phyloP scores from a whole-genome alignment of 2,329 filamentous ascomycete genomes.

The Curvularia sp. region DNA sequence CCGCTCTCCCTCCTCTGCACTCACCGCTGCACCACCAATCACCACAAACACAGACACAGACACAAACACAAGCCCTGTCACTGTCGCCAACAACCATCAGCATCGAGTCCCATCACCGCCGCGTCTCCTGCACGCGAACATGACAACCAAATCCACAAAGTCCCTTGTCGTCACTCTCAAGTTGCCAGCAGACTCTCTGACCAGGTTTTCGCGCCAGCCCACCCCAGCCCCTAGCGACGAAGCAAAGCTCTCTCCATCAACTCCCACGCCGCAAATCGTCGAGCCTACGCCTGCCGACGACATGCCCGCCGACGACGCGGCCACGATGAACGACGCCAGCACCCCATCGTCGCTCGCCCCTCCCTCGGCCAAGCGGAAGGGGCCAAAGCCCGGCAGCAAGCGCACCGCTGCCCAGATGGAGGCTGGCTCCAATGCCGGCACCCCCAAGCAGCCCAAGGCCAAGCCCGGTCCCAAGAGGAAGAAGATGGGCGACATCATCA shows the following conservation, averaged over 20 bases:
- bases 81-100: background rate
- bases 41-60: conserved; percentile 17
- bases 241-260: conserved; percentile 51
- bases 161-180: conserved; percentile 44
- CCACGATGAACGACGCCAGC: conserved; percentile 38
- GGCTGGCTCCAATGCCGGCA: conserved; percentile 40
- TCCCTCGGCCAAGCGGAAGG: conserved; percentile 73
- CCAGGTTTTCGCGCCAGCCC: conserved; percentile 40
- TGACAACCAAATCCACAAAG: conserved; percentile 46
- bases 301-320: conserved; percentile 54
- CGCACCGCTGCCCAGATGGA: conserved; percentile 65
- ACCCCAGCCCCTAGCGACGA: conserved; percentile 34
- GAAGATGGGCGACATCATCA: conserved; percentile 71
- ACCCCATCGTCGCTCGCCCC: conserved; percentile 54
- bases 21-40: conserved; percentile 14
- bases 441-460: conserved; percentile 71
- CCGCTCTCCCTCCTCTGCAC: conserved; percentile 14
- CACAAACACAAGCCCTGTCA: background rate
- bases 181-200: conserved; percentile 42
- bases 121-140: conserved; percentile 37
- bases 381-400: conserved; percentile 70
- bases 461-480: conserved; percentile 96
- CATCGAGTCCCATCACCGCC: conserved; percentile 28
- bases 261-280: conserved; percentile 45
- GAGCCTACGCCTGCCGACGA: conserved; percentile 47